These are phyloP conservation scores for Diaporthe citriasiana DNA, from an alignment of 2,329 filamentous ascomycete species.

Conservation along the genomic window DNA sequence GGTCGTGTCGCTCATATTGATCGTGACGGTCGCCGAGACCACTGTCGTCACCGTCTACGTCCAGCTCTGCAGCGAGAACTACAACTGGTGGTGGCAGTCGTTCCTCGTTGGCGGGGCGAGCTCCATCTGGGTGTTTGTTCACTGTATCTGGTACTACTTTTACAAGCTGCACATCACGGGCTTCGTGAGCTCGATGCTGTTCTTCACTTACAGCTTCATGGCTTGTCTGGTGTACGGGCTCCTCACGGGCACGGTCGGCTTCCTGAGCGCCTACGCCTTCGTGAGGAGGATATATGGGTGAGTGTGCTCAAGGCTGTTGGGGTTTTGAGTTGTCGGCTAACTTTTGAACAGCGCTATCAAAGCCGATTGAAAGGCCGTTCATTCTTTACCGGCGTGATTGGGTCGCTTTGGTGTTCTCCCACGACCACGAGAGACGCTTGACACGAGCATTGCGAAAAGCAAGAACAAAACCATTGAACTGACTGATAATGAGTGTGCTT, in stretches of 20 bases:
- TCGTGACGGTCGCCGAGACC: conserved; percentile 85
- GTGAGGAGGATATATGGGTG: conserved; percentile 86
- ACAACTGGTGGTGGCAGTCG: conserved; percentile 94
- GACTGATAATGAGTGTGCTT: conserved; percentile 21
- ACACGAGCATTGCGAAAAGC: conserved; percentile 29
- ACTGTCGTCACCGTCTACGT: conserved; percentile 87
- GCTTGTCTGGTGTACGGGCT: conserved; percentile 86
- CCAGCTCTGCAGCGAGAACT: conserved; percentile 87
- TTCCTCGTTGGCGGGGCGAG: conserved; percentile 84
- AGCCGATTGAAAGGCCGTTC: conserved; percentile 55
- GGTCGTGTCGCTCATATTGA: conserved; percentile 78
- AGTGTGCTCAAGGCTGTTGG: conserved; percentile 49
- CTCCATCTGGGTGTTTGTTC: conserved; percentile 84
- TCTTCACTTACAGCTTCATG: conserved; percentile 88
- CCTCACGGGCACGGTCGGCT: conserved; percentile 86
- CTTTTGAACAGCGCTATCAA: conserved; percentile 62
- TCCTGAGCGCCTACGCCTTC: conserved; percentile 87
- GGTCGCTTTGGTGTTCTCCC: background rate
- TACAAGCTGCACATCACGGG: conserved; percentile 85
- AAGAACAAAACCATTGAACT: background rate
- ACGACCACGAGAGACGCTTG: background rate
- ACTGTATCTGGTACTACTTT: conserved; percentile 88
- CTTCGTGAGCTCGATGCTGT: conserved; percentile 83
- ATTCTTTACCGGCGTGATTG: background rate
- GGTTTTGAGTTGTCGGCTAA: conserved; percentile 40